Percentiles rank a stretch among this genome's conserved stretches.
phyloP scores from a whole-genome alignment of 352 stramenopile genomes.

The Phytopythium delawarense region DNA sequence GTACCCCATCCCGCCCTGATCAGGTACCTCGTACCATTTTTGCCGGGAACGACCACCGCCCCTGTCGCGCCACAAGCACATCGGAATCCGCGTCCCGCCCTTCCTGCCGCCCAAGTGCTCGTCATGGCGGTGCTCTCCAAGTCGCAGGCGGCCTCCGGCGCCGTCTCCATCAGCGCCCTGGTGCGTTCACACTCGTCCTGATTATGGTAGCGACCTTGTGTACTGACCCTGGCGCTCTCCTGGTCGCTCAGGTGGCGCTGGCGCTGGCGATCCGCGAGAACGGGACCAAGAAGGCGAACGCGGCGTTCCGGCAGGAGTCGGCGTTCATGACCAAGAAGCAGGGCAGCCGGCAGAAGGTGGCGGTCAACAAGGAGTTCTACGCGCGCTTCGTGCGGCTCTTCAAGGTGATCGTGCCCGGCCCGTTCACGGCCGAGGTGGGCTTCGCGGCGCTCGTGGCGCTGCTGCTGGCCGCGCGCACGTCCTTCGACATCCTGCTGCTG shows the following conservation, averaged over 20 bases:
- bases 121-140: slow-evolving; percentile 62
- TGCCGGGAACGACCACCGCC: neutral
- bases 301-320: slow-evolving; percentile 43
- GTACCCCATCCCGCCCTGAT: neutral
- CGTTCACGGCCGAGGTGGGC: slow-evolving; percentile 64
- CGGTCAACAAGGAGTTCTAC: slow-evolving; percentile 69
- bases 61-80: slow-evolving; percentile 7
- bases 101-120: no score
- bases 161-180: slow-evolving; percentile 36
- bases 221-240: no score
- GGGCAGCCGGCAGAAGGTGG: slow-evolving; percentile 56
- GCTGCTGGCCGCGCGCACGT: slow-evolving; percentile 62
- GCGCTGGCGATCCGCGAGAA: slow-evolving; percentile 65
- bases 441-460: slow-evolving; percentile 61
- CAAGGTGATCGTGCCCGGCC: slow-evolving; percentile 62
- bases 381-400: slow-evolving; percentile 63
- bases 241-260: slow-evolving; percentile 33
- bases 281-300: slow-evolving; percentile 50
- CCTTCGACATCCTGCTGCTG: slow-evolving; percentile 75
- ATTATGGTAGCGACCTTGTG: no score
- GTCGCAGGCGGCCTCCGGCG: slow-evolving; percentile 34
- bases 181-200: slow-evolving; percentile 17
- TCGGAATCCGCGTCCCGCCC: slow-evolving; percentile 12
- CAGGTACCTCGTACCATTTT: slow-evolving; percentile 9
- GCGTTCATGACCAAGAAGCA: slow-evolving; percentile 79